Percentiles rank a stretch among this genome's conserved stretches.
Conservation (phyloP, 306 rosid genomes). For the Ammopiptanthus mongolicus region DNA sequence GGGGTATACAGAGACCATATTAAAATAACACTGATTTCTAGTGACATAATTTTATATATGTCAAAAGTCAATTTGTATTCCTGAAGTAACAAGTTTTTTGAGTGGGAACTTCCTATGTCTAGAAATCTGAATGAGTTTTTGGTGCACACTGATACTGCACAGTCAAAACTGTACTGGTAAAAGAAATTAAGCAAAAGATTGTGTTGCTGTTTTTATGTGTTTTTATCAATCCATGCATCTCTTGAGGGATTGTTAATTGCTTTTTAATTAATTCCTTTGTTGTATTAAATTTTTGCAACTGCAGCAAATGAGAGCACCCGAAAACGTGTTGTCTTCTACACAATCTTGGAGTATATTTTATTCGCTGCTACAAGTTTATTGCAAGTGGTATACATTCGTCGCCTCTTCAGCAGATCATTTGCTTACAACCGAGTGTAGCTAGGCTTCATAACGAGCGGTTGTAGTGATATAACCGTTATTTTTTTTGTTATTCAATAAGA, state of each 20-base stretch:
- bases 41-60: too few species aligned
- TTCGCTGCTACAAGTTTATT: slow-evolving; percentile 32
- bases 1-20: too few species aligned
- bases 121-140: too few species aligned
- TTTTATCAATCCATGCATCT: not conserved
- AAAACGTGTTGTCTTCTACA: slow-evolving; percentile 39
- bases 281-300: not conserved
- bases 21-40: too few species aligned
- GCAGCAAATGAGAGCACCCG: slow-evolving; percentile 47
- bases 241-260: not conserved
- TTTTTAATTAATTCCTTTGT: not conserved
- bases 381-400: slow-evolving; percentile 45
- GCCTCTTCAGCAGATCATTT: slow-evolving; percentile 43
- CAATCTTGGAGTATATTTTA: slow-evolving; percentile 31
- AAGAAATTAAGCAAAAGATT: not conserved
- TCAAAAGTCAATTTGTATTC: too few species aligned
- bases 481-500: too few species aligned
- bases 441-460: not conserved
- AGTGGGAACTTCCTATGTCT: too few species aligned
- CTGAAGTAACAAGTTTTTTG: too few species aligned
- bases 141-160: too few species aligned
- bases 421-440: slow-evolving; percentile 32
- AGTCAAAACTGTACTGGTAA: too few species aligned
- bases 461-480: too few species aligned
- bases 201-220: not conserved